Conservation (phyloP, 179 eudicot genomes). For the Corrigiola litoralis region DNA sequence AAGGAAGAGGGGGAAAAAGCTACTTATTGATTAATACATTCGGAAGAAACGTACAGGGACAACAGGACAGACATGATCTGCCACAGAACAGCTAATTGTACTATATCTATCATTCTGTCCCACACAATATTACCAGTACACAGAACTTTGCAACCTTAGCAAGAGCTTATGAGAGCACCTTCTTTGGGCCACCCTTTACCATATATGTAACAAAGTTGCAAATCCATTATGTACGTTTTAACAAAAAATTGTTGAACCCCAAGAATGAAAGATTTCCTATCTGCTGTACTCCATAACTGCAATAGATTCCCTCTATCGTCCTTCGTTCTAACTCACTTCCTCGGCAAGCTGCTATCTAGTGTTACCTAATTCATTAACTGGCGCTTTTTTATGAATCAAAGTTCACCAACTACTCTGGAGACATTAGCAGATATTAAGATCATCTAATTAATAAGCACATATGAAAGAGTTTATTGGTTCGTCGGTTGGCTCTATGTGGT, state of each 20-base stretch:
- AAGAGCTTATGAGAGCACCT: not conserved
- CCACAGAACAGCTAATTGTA: not conserved
- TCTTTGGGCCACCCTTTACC: not conserved
- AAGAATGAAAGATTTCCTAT: too few relatives aligned
- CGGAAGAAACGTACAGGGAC: too few relatives aligned
- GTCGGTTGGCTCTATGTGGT: slow-evolving; percentile 9
- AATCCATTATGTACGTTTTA: not conserved
- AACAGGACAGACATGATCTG: too few relatives aligned
- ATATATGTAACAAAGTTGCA: not conserved
- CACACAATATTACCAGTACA: slow-evolving; percentile 6
- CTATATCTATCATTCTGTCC: not conserved
- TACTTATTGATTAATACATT: too few relatives aligned
- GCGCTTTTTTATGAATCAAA: slow-evolving; percentile 3
- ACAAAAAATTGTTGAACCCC: too few relatives aligned
- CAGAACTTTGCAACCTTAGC: not conserved
- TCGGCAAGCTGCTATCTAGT: not conserved
- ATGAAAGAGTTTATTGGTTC: slow-evolving; percentile 3
- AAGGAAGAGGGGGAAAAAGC: too few relatives aligned
- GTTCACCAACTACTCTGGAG: not conserved
- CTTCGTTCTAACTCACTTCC: not conserved
- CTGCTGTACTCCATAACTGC: too few relatives aligned
- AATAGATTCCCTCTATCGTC: not conserved
- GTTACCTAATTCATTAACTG: not conserved
- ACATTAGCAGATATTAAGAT: not conserved
- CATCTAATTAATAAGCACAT: slow-evolving; percentile 1